Conservation (phyloP, 179 eudicot genomes). For the Beta corolliflora region DNA sequence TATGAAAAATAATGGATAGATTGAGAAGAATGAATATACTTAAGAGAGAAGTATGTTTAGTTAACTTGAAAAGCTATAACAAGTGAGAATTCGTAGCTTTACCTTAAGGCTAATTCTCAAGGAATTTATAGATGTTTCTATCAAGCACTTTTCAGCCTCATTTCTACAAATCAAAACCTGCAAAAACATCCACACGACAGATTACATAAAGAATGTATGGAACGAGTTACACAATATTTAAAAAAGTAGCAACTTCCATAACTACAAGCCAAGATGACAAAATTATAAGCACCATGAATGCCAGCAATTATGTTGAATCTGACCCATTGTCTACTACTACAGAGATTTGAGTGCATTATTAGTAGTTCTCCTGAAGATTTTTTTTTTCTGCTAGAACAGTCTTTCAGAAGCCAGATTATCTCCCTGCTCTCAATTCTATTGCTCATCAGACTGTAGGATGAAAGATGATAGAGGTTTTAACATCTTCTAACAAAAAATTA, state of each 20-base stretch:
- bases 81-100: slow-evolving; percentile 14
- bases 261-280: not conserved
- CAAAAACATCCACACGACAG: slow-evolving; percentile 25
- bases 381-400: not conserved
- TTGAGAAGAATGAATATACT: not conserved
- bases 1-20: not conserved
- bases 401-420: not conserved
- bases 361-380: not conserved
- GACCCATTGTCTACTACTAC: not conserved
- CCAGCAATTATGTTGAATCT: not conserved
- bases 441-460: not conserved
- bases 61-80: not conserved
- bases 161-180: slow-evolving; percentile 95
- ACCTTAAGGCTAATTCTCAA: slow-evolving; percentile 97
- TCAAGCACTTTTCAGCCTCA: slow-evolving; percentile 97
- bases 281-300: not conserved
- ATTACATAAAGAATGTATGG: not conserved
- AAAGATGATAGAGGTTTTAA: not conserved
- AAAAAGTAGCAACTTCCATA: not conserved
- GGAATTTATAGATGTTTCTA: slow-evolving; percentile 94
- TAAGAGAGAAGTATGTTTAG: not conserved
- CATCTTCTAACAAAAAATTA: not conserved
- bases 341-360: not conserved
- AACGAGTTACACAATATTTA: not conserved
- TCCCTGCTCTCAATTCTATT: not conserved